Evolutionary conservation across 352 stramenopile genomes (phyloP).

Genomic region (Phytophthora europaea): DNA sequence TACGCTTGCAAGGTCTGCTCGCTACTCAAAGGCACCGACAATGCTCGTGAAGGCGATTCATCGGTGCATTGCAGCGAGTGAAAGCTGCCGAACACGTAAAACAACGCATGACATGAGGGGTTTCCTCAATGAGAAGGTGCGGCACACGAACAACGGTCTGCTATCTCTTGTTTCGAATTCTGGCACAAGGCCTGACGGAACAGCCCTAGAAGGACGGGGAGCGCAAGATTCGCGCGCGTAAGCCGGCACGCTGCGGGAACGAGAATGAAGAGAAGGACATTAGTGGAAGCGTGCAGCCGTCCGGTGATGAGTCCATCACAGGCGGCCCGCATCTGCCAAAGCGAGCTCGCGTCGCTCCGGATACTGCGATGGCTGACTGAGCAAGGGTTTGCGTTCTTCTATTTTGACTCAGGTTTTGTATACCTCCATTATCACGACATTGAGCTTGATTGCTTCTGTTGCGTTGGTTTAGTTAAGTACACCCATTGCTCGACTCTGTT

Average conservation of each 20-base stretch:
- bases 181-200: background rate
- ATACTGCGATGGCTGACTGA: background rate
- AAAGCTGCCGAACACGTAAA: background rate
- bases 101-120: background rate
- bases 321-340: background rate
- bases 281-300: background rate
- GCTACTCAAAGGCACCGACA: too few species aligned
- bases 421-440: background rate
- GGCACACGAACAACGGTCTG: background rate
- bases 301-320: background rate
- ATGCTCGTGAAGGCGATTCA: too few species aligned
- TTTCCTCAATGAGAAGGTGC: background rate
- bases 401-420: background rate
- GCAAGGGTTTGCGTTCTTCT: background rate
- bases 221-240: background rate
- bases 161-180: constrained; percentile 1
- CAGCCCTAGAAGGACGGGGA: constrained; percentile 1
- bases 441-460: background rate
- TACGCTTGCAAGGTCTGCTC: too few species aligned
- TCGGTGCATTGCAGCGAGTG: too few species aligned
- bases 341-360: background rate
- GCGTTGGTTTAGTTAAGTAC: background rate
- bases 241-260: too few species aligned
- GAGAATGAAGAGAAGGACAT: background rate
- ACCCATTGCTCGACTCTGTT: background rate